Evolutionary conservation across 768 basidiomycete species (phyloP), one percentile per base, ranked within the genome.

Genomic region (Megacollybia marginata): DNA sequence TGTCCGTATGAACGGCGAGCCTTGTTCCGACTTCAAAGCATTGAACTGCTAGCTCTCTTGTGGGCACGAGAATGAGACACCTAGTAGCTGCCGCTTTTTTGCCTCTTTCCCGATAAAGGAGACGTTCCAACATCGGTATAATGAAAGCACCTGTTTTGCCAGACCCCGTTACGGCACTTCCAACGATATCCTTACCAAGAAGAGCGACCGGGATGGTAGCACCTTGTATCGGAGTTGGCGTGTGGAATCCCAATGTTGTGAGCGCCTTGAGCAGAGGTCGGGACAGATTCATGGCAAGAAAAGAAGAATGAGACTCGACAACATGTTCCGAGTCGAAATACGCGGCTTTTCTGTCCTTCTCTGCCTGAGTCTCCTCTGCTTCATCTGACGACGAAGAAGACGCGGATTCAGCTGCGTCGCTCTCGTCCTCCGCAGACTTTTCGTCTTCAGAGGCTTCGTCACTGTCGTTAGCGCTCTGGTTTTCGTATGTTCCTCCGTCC

Each of bases 131-230:
- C 69, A 94, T 87, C 36, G 96, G 96, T 52, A 98, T 83, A 60
- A 88, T 85, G 69, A 98, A 99, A 2, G 96, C 96, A 9, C 92
- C 95, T 1, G 96, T 99, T 73, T 99, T 99, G 52, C 96, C 96
- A 5, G 93, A 96, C 53, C 96, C 96, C 15, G 96, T 99, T 15
- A 95, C 90, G 16, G 96, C 95, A 51, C 82, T 86, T 32, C 95
- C 96, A 48, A 99, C 93, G 34, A 99, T 79, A 63, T 99, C 96
- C 62, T 96, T 93, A 46, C 96, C 96, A 19, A 94, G 65, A 16
- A 99, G 78, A 19, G 93, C 95, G 40, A 93, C 83, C 15, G 96
- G 96, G 48, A 99, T 91, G 11, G 94, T 87, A 40, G 89, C 84
- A 2, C 89, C 83, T 68, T 99, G 96, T 46, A 99, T 98, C 1